Evolutionary conservation across 2,329 filamentous ascomycete species (phyloP).

Genomic region (Aspergillus sojae): DNA sequence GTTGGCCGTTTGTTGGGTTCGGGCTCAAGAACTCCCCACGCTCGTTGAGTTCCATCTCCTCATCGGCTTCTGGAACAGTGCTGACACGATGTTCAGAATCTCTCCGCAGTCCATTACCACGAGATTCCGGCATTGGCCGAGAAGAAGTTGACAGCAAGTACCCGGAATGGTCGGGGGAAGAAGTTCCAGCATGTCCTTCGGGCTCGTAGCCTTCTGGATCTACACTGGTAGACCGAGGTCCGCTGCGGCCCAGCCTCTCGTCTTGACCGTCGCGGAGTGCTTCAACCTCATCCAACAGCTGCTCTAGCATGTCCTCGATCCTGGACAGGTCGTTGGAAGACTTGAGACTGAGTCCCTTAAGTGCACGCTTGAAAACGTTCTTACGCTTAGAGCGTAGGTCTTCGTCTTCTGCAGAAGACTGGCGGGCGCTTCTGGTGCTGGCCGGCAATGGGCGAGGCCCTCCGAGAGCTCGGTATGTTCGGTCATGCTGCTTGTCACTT

Average conservation of each 20-base stretch:
- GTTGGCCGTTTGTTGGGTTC: constrained; percentile 53
- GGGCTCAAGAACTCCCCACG: constrained; percentile 55
- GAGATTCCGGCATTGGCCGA: constrained; percentile 34
- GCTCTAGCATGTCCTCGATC: constrained; percentile 90
- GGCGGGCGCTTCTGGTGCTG: constrained; percentile 61
- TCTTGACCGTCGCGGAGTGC: constrained; percentile 67
- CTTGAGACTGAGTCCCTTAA: constrained; percentile 86
- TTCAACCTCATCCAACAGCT: constrained; percentile 89
- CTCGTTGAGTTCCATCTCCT: constrained; percentile 66
- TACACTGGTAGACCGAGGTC: constrained; percentile 51
- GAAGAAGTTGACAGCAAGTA: constrained; percentile 68
- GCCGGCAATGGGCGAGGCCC: constrained; percentile 83
- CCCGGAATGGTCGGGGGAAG: constrained; percentile 74
- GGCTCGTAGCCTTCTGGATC: constrained; percentile 81
- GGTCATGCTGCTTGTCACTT: constrained; percentile 85
- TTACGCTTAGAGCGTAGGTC: constrained; percentile 75
- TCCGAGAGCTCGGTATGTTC: constrained; percentile 78
- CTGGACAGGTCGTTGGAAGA: constrained; percentile 83
- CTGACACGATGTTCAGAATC: constrained; percentile 79
- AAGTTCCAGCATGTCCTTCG: constrained; percentile 76
- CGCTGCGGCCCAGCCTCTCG: constrained; percentile 31
- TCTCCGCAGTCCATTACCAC: constrained; percentile 53
- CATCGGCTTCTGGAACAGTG: constrained; percentile 82
- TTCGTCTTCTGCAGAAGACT: constrained; percentile 55
- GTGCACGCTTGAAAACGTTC: constrained; percentile 90